Percentiles rank a stretch among this genome's conserved stretches.
phyloP scores from a whole-genome alignment of 2,329 filamentous ascomycete species.

The Curvularia spicifera region DNA sequence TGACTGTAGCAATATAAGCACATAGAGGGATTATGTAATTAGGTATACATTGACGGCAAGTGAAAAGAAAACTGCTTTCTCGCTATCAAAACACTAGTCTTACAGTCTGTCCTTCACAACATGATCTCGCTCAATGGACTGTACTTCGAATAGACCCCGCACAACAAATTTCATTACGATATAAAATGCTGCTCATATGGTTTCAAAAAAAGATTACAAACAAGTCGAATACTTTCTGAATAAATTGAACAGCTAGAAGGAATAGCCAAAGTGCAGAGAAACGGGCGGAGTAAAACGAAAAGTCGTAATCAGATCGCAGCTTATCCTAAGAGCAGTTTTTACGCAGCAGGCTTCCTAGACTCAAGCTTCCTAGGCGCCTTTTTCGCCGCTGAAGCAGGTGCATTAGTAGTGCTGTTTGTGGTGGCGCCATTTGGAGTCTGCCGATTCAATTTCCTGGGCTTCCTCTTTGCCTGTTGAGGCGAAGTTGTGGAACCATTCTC shows the following conservation, averaged over 20 bases:
- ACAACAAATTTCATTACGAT: neutral
- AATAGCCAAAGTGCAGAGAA: neutral
- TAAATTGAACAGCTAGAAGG: neutral
- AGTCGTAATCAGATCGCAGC: too few species aligned
- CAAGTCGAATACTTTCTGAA: neutral
- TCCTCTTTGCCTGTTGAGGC: slow-evolving; percentile 22
- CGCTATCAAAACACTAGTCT: neutral
- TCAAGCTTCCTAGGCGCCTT: slow-evolving; percentile 38
- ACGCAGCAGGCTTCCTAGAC: slow-evolving; percentile 26
- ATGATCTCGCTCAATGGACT: neutral
- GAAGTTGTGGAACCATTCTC: slow-evolving; percentile 25
- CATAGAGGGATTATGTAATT: neutral
- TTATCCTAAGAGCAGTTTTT: too few species aligned
- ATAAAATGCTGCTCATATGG: neutral
- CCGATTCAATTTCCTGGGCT: slow-evolving; percentile 36
- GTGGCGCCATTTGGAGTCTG: slow-evolving; percentile 19
- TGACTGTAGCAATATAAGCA: neutral
- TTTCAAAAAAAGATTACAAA: neutral
- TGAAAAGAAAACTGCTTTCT: neutral
- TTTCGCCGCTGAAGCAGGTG: slow-evolving; percentile 14
- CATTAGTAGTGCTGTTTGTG: neutral
- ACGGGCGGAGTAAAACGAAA: neutral
- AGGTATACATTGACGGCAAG: neutral
- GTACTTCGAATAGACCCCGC: too few species aligned
- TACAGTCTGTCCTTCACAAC: neutral